Base-by-base conservation (phyloP, 108 stramenopile genomes). In the Nannochloropsis granulata region DNA sequence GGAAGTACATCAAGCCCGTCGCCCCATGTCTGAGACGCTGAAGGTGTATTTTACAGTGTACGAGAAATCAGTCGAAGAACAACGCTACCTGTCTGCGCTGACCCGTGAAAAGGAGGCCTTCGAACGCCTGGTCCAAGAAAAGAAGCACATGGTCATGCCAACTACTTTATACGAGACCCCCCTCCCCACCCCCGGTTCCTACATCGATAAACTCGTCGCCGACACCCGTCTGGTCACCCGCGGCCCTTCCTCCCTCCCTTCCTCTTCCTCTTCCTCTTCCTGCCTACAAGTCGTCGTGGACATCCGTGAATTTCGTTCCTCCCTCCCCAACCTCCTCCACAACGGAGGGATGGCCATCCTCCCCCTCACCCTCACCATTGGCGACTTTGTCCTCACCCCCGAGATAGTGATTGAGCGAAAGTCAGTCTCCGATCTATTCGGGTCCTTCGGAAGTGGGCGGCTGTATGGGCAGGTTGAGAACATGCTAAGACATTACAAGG, bases 371-470 rank as follows among this genome's bases (percentile, higher is more conserved):
- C 88, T 99, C 13, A 91, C 91, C 21, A 95, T 99, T 11, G 97
- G 98, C 12, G 98, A 99, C 89, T 99, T 94, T 82, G 94, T 99
- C 9, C 88, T 99, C 80, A 93, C 96, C 83, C 97, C 95, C 83
- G 95, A 97, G 21, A 93, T 98, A 78, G 96, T 96, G 80, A 92
- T 99, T 0, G 98, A 99, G 86, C 87, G 98, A 45, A 99, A 99
- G 91, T 93, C 93, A 82, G 92, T 99, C 78, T 91, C 94, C 83
- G 98, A 99, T 88, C 88, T 99, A 79, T 96, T 94, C 90, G 95
- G 94, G 13, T 94, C 93, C 43, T 95, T 99, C 88, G 92, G 92
- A 2, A 94, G 93, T 56, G 97, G 98, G n/a, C 85, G 98, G 71
- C 90, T 99, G 25, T 96, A 92, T 88, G 93, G 90, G 26, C 98